Conservation (phyloP, 345 rosid species). For the Salix koriyanagi region DNA sequence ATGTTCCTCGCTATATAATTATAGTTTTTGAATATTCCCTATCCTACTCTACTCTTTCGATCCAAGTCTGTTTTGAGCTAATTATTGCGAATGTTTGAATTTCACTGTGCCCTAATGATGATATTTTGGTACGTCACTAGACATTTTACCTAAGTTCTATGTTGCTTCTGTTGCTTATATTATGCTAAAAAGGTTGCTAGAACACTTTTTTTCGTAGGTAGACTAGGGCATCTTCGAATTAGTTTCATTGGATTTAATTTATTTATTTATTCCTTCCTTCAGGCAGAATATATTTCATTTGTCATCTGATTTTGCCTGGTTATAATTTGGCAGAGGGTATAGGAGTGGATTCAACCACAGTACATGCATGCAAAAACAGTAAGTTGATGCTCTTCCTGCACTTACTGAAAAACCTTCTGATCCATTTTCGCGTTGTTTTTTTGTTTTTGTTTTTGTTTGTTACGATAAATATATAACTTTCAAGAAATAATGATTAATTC, state of each 20-base stretch:
- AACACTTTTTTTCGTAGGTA: background rate
- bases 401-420: background rate
- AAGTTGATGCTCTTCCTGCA: conserved; percentile 6
- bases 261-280: background rate
- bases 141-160: conserved; percentile 9
- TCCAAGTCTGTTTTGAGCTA: background rate
- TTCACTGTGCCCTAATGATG: conserved; percentile 22
- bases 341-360: background rate
- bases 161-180: background rate
- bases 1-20: background rate
- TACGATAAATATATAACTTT: background rate
- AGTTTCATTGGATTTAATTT: background rate
- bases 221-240: background rate
- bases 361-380: conserved; percentile 14
- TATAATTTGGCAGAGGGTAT: conserved; percentile 10
- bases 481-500: background rate
- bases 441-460: background rate
- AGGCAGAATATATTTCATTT: background rate
- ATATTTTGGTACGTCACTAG: conserved; percentile 29
- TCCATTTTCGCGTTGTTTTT: background rate
- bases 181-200: background rate
- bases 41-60: conserved; percentile 22
- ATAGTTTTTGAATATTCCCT: background rate
- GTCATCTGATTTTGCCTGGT: background rate
- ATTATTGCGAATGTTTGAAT: background rate